phyloP scores from a whole-genome alignment of 345 rosid genomes.

The Dimocarpus longan region DNA sequence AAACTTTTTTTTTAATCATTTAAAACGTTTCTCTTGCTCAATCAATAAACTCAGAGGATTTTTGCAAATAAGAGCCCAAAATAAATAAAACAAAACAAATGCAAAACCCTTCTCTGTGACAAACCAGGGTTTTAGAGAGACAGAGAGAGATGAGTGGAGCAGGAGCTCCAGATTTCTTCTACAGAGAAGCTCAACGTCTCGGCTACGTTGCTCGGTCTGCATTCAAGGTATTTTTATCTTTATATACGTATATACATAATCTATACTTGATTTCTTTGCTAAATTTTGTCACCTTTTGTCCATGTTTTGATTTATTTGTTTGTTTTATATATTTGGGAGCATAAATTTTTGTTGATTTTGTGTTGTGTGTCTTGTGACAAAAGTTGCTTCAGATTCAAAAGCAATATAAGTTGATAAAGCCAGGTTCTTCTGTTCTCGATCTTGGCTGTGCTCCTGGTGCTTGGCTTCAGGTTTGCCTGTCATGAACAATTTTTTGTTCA shows the following conservation, averaged over 20 bases:
- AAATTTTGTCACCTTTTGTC: no score
- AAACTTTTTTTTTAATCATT: no score
- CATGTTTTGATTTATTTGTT: background rate
- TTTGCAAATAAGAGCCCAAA: no score
- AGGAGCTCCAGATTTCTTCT: conserved; percentile 93
- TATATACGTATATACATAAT: background rate
- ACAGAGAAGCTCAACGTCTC: conserved; percentile 95
- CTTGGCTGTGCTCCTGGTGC: conserved; percentile 99
- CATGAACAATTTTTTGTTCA: background rate
- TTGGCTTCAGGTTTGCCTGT: conserved; percentile 82
- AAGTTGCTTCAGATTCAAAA: conserved; percentile 95
- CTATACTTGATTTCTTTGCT: background rate
- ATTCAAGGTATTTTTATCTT: conserved; percentile 60
- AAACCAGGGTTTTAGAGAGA: conserved; percentile 22
- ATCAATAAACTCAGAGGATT: no score
- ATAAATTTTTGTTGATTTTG: background rate
- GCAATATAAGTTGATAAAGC: conserved; percentile 72
- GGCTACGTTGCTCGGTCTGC: conserved; percentile 99
- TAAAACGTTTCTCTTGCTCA: no score
- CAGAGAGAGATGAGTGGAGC: conserved; percentile 60
- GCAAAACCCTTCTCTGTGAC: conserved; percentile 7
- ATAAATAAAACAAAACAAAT: background rate
- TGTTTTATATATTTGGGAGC: background rate
- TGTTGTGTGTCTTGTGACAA: conserved; percentile 4
- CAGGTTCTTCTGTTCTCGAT: conserved; percentile 91